These are phyloP conservation scores for Fusarium subtropicale DNA, from an alignment of 2,329 filamentous ascomycete species.

Conservation along the genomic window DNA sequence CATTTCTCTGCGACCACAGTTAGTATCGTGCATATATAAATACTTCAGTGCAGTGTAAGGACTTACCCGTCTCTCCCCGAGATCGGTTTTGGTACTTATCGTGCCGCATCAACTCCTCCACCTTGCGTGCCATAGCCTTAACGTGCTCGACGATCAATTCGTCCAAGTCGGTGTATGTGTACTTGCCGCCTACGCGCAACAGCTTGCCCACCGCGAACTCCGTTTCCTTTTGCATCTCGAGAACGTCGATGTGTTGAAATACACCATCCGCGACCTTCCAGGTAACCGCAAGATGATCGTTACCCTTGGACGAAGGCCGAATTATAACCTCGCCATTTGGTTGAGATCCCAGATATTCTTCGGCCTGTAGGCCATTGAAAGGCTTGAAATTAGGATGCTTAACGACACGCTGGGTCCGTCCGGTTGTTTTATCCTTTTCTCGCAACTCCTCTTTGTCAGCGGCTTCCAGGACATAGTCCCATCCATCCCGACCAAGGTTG, in stretches of 20 bases:
- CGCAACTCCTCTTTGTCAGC: conserved; percentile 84
- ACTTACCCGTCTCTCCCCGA: conserved; percentile 85
- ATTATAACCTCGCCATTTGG: conserved; percentile 92
- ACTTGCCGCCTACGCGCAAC: conserved; percentile 86
- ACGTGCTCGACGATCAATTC: conserved; percentile 97
- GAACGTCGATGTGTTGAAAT: conserved; percentile 97
- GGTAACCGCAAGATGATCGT: conserved; percentile 93
- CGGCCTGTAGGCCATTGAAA: conserved; percentile 91
- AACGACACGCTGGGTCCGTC: conserved; percentile 91
- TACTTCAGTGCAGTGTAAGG: not conserved
- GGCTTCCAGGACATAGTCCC: conserved; percentile 86
- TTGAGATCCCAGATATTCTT: conserved; percentile 91
- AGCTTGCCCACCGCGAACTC: conserved; percentile 93
- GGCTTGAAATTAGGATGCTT: conserved; percentile 97
- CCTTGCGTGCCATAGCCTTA: conserved; percentile 97
- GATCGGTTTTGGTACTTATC: conserved; percentile 92
- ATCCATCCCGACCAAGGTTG: conserved; percentile 82
- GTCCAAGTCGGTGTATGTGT: conserved; percentile 94
- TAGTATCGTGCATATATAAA: conserved; percentile 22
- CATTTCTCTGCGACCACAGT: conserved; percentile 77
- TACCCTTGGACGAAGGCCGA: conserved; percentile 92
- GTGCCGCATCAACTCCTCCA: conserved; percentile 93
- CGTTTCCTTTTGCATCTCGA: conserved; percentile 96
- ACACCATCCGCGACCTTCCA: conserved; percentile 98
- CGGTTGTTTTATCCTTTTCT: conserved; percentile 87